phyloP scores from a whole-genome alignment of 352 stramenopile genomes.

The Phytophthora cactorum region DNA sequence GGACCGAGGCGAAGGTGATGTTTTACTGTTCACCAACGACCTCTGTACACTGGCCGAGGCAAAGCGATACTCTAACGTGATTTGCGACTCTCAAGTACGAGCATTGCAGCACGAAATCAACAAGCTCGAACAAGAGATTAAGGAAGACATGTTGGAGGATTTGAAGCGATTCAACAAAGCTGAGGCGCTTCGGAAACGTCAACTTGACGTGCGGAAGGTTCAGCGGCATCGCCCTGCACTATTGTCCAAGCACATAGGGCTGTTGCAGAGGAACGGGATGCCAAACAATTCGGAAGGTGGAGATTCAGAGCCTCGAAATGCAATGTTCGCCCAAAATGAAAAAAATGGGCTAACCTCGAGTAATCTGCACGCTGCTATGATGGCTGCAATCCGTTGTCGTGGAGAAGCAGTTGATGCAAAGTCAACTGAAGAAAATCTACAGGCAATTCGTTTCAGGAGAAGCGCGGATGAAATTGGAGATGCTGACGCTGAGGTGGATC shows the following conservation, averaged over 20 bases:
- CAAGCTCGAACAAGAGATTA: conserved; percentile 71
- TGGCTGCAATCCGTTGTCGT: conserved; percentile 30
- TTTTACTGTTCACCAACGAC: conserved; percentile 73
- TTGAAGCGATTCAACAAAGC: conserved; percentile 58
- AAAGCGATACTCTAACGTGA: conserved; percentile 75
- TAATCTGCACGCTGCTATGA: conserved; percentile 17
- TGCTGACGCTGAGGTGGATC: neutral
- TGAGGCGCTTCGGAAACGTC: conserved; percentile 43
- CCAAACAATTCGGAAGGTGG: conserved; percentile 3
- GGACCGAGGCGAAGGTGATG: conserved; percentile 75
- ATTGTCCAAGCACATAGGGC: too few relatives aligned
- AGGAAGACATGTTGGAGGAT: conserved; percentile 73
- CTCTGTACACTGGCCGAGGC: conserved; percentile 55
- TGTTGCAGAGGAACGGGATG: conserved; percentile 1
- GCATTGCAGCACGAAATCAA: conserved; percentile 55
- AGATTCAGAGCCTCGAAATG: conserved; percentile 18
- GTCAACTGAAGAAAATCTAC: neutral
- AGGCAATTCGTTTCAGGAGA: neutral
- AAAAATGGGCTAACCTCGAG: neutral
- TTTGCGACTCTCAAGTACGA: conserved; percentile 63
- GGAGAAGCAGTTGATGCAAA: neutral
- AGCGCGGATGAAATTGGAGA: neutral
- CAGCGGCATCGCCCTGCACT: conserved; percentile 1
- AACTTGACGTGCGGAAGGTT: conserved; percentile 33
- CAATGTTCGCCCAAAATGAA: conserved; percentile 22